These are phyloP conservation scores for Xylariaceae sp. DNA, from an alignment of 2,329 filamentous ascomycete genomes.

Conservation along the genomic window DNA sequence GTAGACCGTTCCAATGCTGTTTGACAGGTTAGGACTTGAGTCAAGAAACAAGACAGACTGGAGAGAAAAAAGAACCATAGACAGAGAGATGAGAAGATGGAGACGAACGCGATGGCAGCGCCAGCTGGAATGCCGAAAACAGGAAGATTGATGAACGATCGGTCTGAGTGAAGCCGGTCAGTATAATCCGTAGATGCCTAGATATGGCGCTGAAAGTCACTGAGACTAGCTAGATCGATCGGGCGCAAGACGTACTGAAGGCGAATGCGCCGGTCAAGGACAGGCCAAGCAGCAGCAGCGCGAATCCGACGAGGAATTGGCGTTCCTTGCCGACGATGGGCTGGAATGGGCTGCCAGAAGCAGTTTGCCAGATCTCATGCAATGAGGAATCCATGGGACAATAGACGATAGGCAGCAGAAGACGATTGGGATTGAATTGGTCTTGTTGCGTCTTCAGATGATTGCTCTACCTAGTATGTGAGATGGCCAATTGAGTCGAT, in stretches of 20 bases:
- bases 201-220: neutral
- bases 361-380: slow-evolving; percentile 89
- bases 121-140: slow-evolving; percentile 82
- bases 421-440: neutral
- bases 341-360: slow-evolving; percentile 77
- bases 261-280: slow-evolving; percentile 74
- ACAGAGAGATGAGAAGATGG: neutral
- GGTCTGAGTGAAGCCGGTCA: slow-evolving; percentile 53
- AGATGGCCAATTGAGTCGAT: neutral
- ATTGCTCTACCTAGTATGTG: neutral
- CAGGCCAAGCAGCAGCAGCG: slow-evolving; percentile 67
- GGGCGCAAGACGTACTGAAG: slow-evolving; percentile 58
- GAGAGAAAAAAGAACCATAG: neutral
- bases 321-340: slow-evolving; percentile 73
- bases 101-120: slow-evolving; percentile 76
- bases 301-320: slow-evolving; percentile 78
- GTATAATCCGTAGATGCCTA: neutral
- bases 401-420: slow-evolving; percentile 33
- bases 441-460: neutral
- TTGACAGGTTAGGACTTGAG: slow-evolving; percentile 18
- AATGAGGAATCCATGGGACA: slow-evolving; percentile 67
- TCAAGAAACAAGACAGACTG: slow-evolving; percentile 6
- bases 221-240: neutral
- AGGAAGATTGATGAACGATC: slow-evolving; percentile 70
- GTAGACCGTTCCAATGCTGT: slow-evolving; percentile 87